Evolutionary conservation across 2,329 filamentous ascomycete genomes (phyloP), one percentile per base, ranked within the genome.

Genomic region (Penicillium thymicola): DNA sequence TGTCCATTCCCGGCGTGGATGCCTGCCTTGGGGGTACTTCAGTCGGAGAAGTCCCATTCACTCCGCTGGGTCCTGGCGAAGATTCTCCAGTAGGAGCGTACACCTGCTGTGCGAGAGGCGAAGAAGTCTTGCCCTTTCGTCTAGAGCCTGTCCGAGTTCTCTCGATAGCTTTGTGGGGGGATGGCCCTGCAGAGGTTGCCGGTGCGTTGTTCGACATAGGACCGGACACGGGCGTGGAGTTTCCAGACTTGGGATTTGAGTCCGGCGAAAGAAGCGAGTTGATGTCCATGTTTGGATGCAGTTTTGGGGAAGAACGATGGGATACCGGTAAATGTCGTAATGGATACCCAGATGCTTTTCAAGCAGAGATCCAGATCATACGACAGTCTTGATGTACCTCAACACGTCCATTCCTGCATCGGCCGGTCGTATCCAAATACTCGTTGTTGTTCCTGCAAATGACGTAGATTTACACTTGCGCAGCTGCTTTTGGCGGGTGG

Each of bases 1-100:
- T 75, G 59, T 80, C 78, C 71, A 80, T 79, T n/a, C 75, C 77
- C 3, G 75, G 72, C 5, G 77, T 78, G 13, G 78, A 77, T 2
- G 74, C 69, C 38, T 76, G 73, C 59, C 76, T 70, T 23, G 71
- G 66, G n/a, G 71, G 64, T 42, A 68, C 65, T 8, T 74, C 70
- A 38, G 66, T 64, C 18, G 71, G 68, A 4, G 74, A 70, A 32
- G 75, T 75, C 44, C 70, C 74, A 52, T 63, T 73, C 37, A 67
- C 68, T 42, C 66, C 61, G 9, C 59, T 62, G 18, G 62, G 45
- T n/a, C 60, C 54, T 56, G 75, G 73, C 1, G 76, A 75, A 9
- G 74, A 65, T 40, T 76, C 71, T 28, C 72, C 71, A n/a, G 69
- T 61, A 8, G 74, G 70, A 36, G 71, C 71, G 30, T 73, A 70